Evolutionary conservation across 176 grass and related monocot species (phyloP), one percentile per base, ranked within the genome.

Genomic region (Alloteropsis semialata): DNA sequence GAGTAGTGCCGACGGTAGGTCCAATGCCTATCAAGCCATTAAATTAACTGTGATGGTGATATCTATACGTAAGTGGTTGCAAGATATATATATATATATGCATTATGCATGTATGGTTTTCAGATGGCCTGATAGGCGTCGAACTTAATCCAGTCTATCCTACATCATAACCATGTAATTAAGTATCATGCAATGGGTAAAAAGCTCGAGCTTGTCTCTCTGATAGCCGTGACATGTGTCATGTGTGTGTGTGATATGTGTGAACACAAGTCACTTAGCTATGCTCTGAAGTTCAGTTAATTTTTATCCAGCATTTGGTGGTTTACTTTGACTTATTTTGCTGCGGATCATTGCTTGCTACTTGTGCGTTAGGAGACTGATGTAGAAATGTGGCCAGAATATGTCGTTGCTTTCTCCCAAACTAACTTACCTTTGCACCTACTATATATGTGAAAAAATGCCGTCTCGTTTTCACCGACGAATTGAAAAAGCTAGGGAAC

Each of bases 21-120:
- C 16, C 78, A 46, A 87, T 39, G 70, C 60, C 71, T 87, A 29
- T 82, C 78, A 82, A 75, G 56, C 61, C 70, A 87, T 82, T 82
- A 69, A 45, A 34, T 44, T 59, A 68, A 38, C n/a, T 48, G 56
- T 61, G 78, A 57, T 30, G 32, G 39, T 82, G 78, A 81, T 33
- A 54, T 86, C 25, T 80, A 38, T 80, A 38, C 78, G 27, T 76
- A 60, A 87, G 60, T 33, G 62, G 41, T 82, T 69, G 85, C 71
- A 68, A 57, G 12, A 76, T n/a, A n/a, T n/a, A n/a, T n/a, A n/a
- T n/a, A n/a, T n/a, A n/a, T n/a, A n/a, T n/a, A n/a, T 76, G 85
- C 70, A 59, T 39, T 69, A 29, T 87, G 79, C 28, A 87, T 41
- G 29, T n/a, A n/a, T n/a, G n/a, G n/a, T n/a, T 76, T 82, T 32